Evolutionary conservation across 352 stramenopile genomes (phyloP).

Genomic region (Globisporangium sylvaticum): DNA sequence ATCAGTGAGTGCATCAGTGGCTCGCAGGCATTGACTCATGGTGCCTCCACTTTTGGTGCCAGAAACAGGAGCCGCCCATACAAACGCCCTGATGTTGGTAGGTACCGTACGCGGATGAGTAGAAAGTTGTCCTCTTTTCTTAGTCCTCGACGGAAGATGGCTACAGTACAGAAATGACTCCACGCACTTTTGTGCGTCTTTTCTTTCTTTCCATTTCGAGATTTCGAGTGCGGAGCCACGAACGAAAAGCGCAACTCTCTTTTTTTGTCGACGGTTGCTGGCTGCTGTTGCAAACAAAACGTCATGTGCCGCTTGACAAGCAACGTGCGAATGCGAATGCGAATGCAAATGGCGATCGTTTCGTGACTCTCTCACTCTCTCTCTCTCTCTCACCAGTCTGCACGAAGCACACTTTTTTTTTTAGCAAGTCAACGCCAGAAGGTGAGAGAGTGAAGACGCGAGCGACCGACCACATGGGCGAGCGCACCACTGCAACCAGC

Average conservation of each 20-base stretch:
- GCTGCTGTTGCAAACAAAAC: not conserved
- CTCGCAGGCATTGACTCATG: not conserved
- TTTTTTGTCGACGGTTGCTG: conserved; percentile 4
- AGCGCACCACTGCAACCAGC: not conserved
- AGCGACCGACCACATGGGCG: not conserved
- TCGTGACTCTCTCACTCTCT: not conserved
- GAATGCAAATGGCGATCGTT: not conserved
- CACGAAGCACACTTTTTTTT: too few relatives aligned
- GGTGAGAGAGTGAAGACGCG: not conserved
- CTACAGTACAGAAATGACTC: conserved; percentile 12
- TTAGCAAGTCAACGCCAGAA: not conserved
- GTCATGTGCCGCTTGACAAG: not conserved
- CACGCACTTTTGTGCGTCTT: not conserved
- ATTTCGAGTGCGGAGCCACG: not conserved
- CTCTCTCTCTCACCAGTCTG: not conserved
- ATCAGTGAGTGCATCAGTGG: not conserved
- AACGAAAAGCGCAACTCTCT: not conserved
- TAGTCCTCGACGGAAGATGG: not conserved
- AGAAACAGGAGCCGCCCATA: conserved; percentile 5
- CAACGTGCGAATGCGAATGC: not conserved
- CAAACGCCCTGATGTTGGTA: conserved; percentile 4
- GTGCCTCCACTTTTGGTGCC: not conserved
- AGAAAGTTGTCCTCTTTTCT: not conserved
- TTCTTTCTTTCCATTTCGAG: conserved; percentile 5
- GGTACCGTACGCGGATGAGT: conserved; percentile 4